Conservation (phyloP, 73 alveolate species). For the Breviolum minutum region DNA sequence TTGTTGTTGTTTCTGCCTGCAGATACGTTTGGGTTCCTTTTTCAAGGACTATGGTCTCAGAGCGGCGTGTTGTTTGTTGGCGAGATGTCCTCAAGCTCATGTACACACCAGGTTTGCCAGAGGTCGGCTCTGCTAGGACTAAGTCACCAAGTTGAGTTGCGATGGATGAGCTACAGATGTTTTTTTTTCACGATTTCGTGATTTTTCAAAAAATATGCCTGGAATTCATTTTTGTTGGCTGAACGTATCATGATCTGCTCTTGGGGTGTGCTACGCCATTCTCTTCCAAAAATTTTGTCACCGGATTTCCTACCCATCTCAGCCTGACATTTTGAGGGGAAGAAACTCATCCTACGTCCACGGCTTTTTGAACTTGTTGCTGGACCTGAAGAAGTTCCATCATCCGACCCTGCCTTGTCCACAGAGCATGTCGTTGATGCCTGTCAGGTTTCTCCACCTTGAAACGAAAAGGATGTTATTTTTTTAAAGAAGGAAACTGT, state of each 20-base stretch:
- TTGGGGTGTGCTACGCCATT: too few relatives aligned
- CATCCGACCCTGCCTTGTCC: slow-evolving; percentile 1
- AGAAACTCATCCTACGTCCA: slow-evolving; percentile 69
- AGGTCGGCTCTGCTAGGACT: background rate
- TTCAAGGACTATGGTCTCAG: slow-evolving; percentile 70
- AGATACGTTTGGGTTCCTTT: background rate
- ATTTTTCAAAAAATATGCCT: background rate
- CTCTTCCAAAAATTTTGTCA: too few relatives aligned
- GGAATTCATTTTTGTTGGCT: too few relatives aligned
- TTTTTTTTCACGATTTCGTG: background rate
- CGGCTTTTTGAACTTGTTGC: slow-evolving; percentile 90
- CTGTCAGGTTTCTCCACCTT: background rate
- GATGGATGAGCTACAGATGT: background rate
- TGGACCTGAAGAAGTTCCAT: slow-evolving; percentile 44
- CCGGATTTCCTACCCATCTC: too few relatives aligned
- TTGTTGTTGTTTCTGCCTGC: too few relatives aligned
- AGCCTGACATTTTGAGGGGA: slow-evolving; percentile 16
- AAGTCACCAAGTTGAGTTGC: background rate
- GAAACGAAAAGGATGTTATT: background rate
- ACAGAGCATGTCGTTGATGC: background rate
- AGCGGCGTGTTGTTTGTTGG: slow-evolving; percentile 80
- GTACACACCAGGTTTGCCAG: slow-evolving; percentile 87
- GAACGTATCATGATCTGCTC: too few relatives aligned
- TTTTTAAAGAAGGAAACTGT: too few relatives aligned
- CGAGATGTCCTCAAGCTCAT: slow-evolving; percentile 77